Conservation (phyloP, 306 rosid genomes). For the Quercus mongolica region DNA sequence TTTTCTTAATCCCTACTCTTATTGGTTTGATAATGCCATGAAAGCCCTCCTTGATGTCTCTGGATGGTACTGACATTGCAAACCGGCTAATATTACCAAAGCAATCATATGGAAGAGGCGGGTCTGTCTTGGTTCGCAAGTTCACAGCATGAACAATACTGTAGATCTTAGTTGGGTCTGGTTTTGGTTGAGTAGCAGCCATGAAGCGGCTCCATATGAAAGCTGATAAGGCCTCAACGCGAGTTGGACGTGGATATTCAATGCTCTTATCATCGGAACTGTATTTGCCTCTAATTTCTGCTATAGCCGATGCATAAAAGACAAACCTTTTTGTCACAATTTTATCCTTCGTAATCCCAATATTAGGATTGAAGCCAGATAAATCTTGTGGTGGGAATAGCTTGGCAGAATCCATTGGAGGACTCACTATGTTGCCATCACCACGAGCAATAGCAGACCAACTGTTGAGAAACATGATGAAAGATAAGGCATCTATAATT, state of each 20-base stretch:
- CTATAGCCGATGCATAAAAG: constrained; percentile 9
- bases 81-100: constrained; percentile 26
- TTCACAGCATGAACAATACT: constrained; percentile 28
- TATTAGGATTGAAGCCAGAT: neutral
- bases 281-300: neutral
- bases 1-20: constrained; percentile 12
- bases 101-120: constrained; percentile 24
- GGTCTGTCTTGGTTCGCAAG: constrained; percentile 31
- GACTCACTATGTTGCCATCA: neutral
- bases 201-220: constrained; percentile 35
- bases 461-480: constrained; percentile 18
- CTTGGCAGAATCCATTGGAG: constrained; percentile 5
- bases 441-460: constrained; percentile 22
- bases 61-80: neutral
- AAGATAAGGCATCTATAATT: constrained; percentile 22
- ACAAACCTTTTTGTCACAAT: constrained; percentile 16
- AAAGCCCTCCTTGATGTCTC: neutral
- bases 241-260: neutral
- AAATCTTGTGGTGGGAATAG: constrained; percentile 11
- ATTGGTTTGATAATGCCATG: constrained; percentile 6
- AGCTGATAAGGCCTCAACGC: constrained; percentile 28
- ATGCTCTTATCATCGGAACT: neutral
- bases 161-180: neutral
- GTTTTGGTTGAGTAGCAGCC: neutral
- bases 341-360: constrained; percentile 1